Base-by-base conservation (phyloP, 2,329 filamentous ascomycete species). In the Monosporascus sp. region DNA sequence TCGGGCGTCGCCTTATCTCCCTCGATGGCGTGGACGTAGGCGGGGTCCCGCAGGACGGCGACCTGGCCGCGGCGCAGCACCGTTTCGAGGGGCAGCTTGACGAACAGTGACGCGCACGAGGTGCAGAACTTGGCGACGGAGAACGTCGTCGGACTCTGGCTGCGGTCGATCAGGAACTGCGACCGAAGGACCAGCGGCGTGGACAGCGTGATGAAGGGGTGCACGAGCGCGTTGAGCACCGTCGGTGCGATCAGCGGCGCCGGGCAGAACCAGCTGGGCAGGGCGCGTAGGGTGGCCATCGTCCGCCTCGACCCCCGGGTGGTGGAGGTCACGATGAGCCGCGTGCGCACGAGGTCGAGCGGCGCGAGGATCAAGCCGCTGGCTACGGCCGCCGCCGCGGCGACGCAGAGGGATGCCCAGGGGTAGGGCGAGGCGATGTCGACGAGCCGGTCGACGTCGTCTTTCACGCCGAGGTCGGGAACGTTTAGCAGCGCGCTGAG, bases 61-160 rank as follows among this genome's bases (percentile, higher is more conserved):
- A 94, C 87, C 70, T 99, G 94, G 5, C 90, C 93, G 55, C 94
- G 84, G 47, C 94, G 86, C 7, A 97, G 80, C 17, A 96, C 88
- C 1, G 93, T 97, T 72, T 99, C 94, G 5, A 97, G 77, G 0
- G 94, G 94, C 14, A 97, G 82, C 65, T 93, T 92, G 60, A 96
- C 71, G 63, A 94, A 88, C 35, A 97, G 81, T 48, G 96, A 92
- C 2, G 84, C 78, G 1, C 86, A 85, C 2, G 89, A 91, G 15
- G 89, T 84, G 60, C 89, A 77, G 71, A 97, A 96, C 50, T 89
- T 89, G 64, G 85, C 84, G 46, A 96, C 68, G 20, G 87, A 90
- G 76, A 95, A 97, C 15, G 88, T 82, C 44, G 85, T 84, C 0
- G 94, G 92, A 6, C 90, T 90, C 31, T 87, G 74, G 52, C 94